Conservation (phyloP, 345 rosid genomes). For the Syzygium jambos region DNA sequence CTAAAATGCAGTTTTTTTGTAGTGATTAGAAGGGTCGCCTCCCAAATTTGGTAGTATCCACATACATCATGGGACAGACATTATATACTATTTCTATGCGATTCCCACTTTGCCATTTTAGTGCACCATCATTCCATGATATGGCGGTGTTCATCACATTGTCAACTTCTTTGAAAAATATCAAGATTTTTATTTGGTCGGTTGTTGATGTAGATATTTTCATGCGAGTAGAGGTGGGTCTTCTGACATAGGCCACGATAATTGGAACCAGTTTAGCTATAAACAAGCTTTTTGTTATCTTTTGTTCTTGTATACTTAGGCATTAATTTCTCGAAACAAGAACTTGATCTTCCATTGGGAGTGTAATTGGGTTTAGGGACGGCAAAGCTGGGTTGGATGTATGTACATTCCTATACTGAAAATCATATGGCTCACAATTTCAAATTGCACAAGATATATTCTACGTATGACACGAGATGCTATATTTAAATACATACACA, state of each 20-base stretch:
- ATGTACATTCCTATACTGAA: not conserved
- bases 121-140: not conserved
- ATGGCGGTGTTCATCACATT: not conserved
- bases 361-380: not conserved
- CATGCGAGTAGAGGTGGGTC: no score
- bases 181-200: not conserved
- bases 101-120: not conserved
- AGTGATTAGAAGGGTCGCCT: not conserved
- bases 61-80: not conserved
- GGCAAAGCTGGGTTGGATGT: not conserved
- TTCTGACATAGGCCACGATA: not conserved
- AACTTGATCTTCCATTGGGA: not conserved
- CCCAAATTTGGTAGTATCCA: not conserved
- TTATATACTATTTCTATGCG: not conserved
- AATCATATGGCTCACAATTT: not conserved
- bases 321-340: not conserved
- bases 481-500: no score
- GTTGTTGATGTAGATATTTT: no score
- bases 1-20: no score
- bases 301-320: not conserved
- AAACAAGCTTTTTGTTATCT: not conserved
- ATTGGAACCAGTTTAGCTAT: not conserved
- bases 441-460: no score
- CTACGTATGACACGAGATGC: no score
- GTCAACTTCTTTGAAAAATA: not conserved